Conservation (phyloP, 305 asterid species). For the Fraxinus latifolia region DNA sequence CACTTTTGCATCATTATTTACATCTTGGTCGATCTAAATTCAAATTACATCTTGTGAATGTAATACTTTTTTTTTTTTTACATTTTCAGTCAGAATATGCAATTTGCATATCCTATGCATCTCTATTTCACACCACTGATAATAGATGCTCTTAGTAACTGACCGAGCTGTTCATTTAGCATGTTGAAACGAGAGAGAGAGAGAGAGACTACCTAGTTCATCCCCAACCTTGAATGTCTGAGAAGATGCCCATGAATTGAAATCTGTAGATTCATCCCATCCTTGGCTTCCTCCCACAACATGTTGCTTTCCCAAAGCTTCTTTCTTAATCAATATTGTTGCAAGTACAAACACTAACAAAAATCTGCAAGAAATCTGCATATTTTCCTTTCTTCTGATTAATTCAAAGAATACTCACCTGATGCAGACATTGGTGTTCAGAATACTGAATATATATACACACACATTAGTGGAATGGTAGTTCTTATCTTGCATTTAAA, state of each 20-base stretch:
- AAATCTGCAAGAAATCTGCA: slow-evolving; percentile 29
- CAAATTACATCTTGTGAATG: too few relatives aligned
- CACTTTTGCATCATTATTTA: too few relatives aligned
- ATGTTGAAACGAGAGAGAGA: too few relatives aligned
- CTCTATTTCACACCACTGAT: too few relatives aligned
- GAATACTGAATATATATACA: not conserved
- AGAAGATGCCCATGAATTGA: slow-evolving; percentile 58
- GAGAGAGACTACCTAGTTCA: slow-evolving; percentile 40
- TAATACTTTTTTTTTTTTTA: too few relatives aligned
- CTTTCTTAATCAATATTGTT: slow-evolving; percentile 2
- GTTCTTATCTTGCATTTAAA: slow-evolving; percentile 26
- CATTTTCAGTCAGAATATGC: too few relatives aligned
- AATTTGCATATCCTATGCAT: too few relatives aligned
- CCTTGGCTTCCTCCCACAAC: slow-evolving; percentile 76
- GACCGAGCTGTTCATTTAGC: too few relatives aligned
- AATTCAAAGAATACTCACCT: not conserved
- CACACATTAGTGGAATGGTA: not conserved
- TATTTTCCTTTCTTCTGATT: not conserved
- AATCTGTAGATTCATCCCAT: slow-evolving; percentile 77
- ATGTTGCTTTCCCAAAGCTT: slow-evolving; percentile 45
- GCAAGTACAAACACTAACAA: slow-evolving; percentile 4
- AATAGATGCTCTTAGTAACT: too few relatives aligned
- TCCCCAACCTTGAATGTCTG: slow-evolving; percentile 79
- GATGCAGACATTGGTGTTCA: not conserved
- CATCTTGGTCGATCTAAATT: too few relatives aligned